Base-by-base conservation (phyloP, 1,139 yeast genomes). In the Kurtzmaniella quercitrusa region DNA sequence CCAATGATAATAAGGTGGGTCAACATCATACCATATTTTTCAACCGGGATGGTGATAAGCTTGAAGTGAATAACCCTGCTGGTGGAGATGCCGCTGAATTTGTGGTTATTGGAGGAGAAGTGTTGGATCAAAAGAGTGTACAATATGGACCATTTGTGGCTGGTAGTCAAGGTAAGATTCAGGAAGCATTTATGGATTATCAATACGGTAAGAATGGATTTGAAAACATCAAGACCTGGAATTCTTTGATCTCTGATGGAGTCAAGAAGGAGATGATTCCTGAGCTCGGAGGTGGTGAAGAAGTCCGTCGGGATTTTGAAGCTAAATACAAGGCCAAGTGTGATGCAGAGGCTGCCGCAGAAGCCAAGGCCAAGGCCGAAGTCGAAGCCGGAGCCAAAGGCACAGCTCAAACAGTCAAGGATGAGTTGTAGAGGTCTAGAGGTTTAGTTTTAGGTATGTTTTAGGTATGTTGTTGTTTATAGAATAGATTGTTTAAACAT, bases 81-180 rank as follows among this genome's bases (percentile, higher is more conserved):
- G 57, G 59, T 21, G 57, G 65, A 14, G 48, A 56, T 55, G 68
- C 63, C 12, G 64, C 81, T 2, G 77, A 79, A 49, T 81, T 90
- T 54, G 80, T 86, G 3, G 54, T 90, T 29, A 69, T 89, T 49
- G 95, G 91, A 31, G 97, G 96, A 42, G 68, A 87, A 61, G 77
- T 79, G 37, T 70, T 89, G 48, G 78, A 87, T 54, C 97, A 90
- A 66, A 78, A 81, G 15, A 75, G 85, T 43, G 87, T 87, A 34
- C 96, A 90, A 60, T 86, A 89, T 58, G 97, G 97, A 11, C 96
- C 96, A 16, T 89, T 88, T 60, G 95, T 85, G 14, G 93, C 87
- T 48, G 78, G 83, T 9, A 67, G 83, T 16, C 69, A 71, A 46
- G 81, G 77, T 42, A 77, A 78, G 53, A 82, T 88, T 48, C 74